phyloP scores from a whole-genome alignment of 306 rosid species.

The Clitoria ternatea region DNA sequence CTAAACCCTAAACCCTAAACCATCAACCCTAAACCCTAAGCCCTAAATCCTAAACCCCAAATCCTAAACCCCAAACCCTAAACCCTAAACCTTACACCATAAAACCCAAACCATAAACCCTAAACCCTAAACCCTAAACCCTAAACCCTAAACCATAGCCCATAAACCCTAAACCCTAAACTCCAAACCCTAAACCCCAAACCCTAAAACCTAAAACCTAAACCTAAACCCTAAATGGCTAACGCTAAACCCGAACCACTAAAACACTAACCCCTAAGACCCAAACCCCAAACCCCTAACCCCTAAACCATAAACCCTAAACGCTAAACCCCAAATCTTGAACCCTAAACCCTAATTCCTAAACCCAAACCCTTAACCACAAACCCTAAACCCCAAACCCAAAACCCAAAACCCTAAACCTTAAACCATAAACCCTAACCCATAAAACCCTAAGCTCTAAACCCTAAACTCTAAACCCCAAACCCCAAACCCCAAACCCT shows the following conservation, averaged over 20 bases:
- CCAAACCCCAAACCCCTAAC: not conserved
- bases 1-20: slow-evolving; percentile 4
- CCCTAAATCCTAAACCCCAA: not conserved
- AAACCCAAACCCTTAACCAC: too few species aligned
- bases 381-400: too few species aligned
- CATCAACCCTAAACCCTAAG: slow-evolving; percentile 2
- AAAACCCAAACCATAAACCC: too few species aligned
- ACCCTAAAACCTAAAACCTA: slow-evolving; percentile 24
- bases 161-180: slow-evolving; percentile 3
- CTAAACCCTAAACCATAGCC: not conserved
- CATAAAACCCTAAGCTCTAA: too few species aligned
- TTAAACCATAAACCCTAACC: too few species aligned
- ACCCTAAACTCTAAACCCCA: not conserved
- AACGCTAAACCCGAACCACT: not conserved
- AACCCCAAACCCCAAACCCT: not conserved
- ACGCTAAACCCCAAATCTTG: not conserved
- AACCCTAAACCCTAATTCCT: not conserved
- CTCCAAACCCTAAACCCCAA: not conserved
- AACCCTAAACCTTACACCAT: not conserved
- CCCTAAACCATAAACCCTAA: not conserved
- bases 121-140: not conserved
- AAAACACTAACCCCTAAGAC: slow-evolving; percentile 9
- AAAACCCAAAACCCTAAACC: too few species aligned
- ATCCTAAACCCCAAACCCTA: slow-evolving; percentile 15
- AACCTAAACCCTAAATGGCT: slow-evolving; percentile 10